These are phyloP conservation scores for Neonectria punicea DNA, from an alignment of 2,329 filamentous ascomycete genomes.

Conservation along the genomic window DNA sequence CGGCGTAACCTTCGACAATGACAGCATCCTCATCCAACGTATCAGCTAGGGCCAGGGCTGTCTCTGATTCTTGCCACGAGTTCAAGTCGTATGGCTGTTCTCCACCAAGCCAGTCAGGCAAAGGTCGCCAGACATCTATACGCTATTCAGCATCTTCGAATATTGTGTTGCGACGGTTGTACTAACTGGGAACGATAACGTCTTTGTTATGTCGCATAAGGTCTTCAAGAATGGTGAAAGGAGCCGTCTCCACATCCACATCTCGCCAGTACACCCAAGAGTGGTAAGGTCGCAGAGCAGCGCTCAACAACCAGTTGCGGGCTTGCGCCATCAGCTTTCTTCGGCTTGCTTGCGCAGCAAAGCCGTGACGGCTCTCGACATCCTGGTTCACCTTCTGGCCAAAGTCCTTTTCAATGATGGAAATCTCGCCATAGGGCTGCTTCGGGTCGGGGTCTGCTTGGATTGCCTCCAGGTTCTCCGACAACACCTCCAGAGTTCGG, in stretches of 20 bases:
- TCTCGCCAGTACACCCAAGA: constrained; percentile 99
- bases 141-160: constrained; percentile 38
- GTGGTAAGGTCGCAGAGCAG: constrained; percentile 91
- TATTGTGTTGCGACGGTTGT: background rate
- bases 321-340: constrained; percentile 98
- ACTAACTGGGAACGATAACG: constrained; percentile 96
- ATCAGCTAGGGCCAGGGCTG: constrained; percentile 90
- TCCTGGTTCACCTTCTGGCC: constrained; percentile 98
- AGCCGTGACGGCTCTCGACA: constrained; percentile 96
- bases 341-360: constrained; percentile 91
- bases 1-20: constrained; percentile 98
- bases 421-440: constrained; percentile 93
- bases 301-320: constrained; percentile 95
- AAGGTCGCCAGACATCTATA: constrained; percentile 96
- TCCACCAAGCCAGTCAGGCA: constrained; percentile 97
- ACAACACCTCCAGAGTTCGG: constrained; percentile 80
- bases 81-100: constrained; percentile 99
- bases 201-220: constrained; percentile 99
- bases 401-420: constrained; percentile 98
- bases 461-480: constrained; percentile 78
- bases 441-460: constrained; percentile 83
- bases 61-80: constrained; percentile 99
- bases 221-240: constrained; percentile 96
- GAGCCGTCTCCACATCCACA: constrained; percentile 97
- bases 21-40: constrained; percentile 97